Evolutionary conservation across 1,139 yeast genomes (phyloP).

Genomic region (Maudiozyma humilis): DNA sequence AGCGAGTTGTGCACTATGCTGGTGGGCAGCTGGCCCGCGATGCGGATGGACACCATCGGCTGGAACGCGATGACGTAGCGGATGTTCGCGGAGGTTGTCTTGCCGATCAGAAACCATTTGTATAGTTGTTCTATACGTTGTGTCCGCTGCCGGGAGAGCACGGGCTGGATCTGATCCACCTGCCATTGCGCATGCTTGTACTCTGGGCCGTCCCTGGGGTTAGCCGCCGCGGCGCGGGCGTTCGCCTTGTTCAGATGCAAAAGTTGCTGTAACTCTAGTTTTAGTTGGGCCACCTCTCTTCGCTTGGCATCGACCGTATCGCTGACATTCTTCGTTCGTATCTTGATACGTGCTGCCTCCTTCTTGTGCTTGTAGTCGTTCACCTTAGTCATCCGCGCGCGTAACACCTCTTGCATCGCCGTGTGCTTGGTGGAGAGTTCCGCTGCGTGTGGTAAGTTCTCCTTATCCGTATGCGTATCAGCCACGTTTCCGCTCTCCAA

Average conservation of each 20-base stretch:
- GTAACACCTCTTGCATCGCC: not conserved
- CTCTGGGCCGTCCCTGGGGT: not conserved
- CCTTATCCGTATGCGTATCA: too few species aligned
- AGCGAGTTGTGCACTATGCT: constrained; percentile 16
- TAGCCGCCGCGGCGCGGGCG: not conserved
- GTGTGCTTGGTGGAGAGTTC: not conserved
- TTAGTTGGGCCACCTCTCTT: constrained; percentile 7
- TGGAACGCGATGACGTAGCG: constrained; percentile 22
- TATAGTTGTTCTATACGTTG: constrained; percentile 13
- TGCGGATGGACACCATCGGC: constrained; percentile 23
- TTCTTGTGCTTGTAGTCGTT: constrained; percentile 16
- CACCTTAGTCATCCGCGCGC: constrained; percentile 14
- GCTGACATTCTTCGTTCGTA: constrained; percentile 12
- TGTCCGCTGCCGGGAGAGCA: constrained; percentile 10
- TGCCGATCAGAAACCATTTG: constrained; percentile 19
- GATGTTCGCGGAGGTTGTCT: constrained; percentile 17
- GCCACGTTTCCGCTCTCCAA: constrained; percentile 7
- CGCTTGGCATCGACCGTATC: constrained; percentile 13
- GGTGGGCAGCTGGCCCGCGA: constrained; percentile 15
- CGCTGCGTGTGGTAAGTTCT: too few species aligned
- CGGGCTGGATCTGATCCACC: constrained; percentile 11
- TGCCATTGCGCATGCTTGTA: not conserved
- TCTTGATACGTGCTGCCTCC: constrained; percentile 14
- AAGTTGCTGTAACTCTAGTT: too few species aligned
- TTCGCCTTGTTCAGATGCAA: not conserved